Base-by-base conservation (phyloP, 306 rosid genomes). In the Vigna angularis region DNA sequence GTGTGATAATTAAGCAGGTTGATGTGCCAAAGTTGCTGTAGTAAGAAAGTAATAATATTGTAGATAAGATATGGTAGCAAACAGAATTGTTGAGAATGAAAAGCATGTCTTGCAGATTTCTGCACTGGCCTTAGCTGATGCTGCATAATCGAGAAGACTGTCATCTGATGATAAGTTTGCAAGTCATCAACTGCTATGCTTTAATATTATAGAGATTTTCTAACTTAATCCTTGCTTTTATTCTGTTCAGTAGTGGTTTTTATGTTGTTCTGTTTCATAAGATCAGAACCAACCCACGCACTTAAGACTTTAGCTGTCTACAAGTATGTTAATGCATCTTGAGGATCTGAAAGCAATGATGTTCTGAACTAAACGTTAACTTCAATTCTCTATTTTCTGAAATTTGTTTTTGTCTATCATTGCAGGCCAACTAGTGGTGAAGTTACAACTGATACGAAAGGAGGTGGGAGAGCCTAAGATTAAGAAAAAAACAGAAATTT, bases 361-460 rank as follows among this genome's bases (percentile, higher is more conserved):
- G 55, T 44, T 40, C 66, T 38, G 64, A 64, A 72, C 47, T 65
- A 34, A 62, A 45, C 38, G 13, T 51, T 62, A 48, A 28, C 44
- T 55, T 51, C 9, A 59, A n/a, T 62, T 52, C 17, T 48, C 24
- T 42, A 18, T 75, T 70, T 48, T 82, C 63, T 73, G 26, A 57
- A 45, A 74, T 68, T 13, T 12, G 8, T 18, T 82, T 64, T 50
- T 76, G 56, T 72, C 36, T 66, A 83, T 72, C 66, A 30, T 79
- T 80, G 75, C 85, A 86, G 89, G 85, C 85, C 85, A 76, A 83
- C 89, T 18, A 86, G 89, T 75, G 89, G 89, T 66, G 89, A 80
- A 83, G 86, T 86, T 36, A 70, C 66, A 59, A 26, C 80, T 53
- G 81, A 61, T 75, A 52, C 40, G 15, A 67, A 57, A 65, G 40